phyloP scores from a whole-genome alignment of 805 yeast species.

The Hanseniaspora jakobsenii region DNA sequence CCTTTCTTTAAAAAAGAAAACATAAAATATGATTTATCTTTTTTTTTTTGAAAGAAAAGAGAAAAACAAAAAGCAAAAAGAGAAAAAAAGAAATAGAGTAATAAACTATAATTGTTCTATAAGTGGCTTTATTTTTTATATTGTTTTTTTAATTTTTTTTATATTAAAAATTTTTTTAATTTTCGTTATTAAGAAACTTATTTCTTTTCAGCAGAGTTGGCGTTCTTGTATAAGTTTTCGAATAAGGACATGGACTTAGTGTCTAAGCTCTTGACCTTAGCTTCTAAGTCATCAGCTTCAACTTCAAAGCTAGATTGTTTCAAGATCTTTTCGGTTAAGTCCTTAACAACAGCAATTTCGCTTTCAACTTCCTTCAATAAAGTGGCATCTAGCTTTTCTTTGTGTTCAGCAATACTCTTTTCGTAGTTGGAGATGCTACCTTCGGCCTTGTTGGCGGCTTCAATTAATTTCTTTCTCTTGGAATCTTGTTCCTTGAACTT shows the following conservation, averaged over 20 bases:
- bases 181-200: too few species aligned
- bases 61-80: too few species aligned
- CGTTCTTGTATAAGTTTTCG: conserved; percentile 42
- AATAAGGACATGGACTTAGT: conserved; percentile 62
- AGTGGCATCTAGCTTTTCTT: conserved; percentile 42
- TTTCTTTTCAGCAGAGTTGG: conserved; percentile 7
- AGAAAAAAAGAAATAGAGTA: too few species aligned
- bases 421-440: conserved; percentile 79
- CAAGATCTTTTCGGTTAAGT: conserved; percentile 52
- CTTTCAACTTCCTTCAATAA: conserved; percentile 39
- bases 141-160: too few species aligned
- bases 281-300: conserved; percentile 48
- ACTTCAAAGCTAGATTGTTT: conserved; percentile 42
- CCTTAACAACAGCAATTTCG: conserved; percentile 47
- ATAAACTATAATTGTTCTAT: too few species aligned
- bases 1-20: neutral
- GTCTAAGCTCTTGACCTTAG: conserved; percentile 65
- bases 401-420: conserved; percentile 64
- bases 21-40: neutral
- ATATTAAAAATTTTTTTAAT: too few species aligned
- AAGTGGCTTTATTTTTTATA: too few species aligned
- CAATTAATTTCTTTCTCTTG: conserved; percentile 71
- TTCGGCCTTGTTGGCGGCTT: conserved; percentile 67
- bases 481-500: conserved; percentile 78
- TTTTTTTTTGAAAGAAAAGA: too few species aligned